phyloP scores from a whole-genome alignment of 768 basidiomycete species.

The Cubamyces lactineus region DNA sequence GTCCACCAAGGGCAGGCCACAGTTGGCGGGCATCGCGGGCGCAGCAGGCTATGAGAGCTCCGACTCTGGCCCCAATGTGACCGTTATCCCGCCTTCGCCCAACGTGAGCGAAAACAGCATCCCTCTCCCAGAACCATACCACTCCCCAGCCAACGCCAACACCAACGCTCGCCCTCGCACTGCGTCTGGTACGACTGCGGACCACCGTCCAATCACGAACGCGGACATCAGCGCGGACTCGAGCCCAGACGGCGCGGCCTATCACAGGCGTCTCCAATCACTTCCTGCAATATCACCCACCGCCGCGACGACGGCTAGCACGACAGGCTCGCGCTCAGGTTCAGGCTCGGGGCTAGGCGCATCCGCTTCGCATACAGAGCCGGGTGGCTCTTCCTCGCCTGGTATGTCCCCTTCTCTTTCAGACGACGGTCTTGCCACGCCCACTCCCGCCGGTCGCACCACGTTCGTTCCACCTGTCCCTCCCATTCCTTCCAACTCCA shows the following conservation, averaged over 20 bases:
- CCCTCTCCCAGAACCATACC: constrained; percentile 14
- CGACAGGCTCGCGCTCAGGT: constrained; percentile 19
- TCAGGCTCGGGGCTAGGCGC: constrained; percentile 7
- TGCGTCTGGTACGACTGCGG: constrained; percentile 10
- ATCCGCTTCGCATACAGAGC: constrained; percentile 1
- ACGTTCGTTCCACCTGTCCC: constrained; percentile 26
- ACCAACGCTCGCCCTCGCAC: constrained; percentile 7
- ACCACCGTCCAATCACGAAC: constrained; percentile 11
- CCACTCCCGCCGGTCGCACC: constrained; percentile 28
- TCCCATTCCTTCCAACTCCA: constrained; percentile 10
- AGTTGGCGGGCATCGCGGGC: not conserved
- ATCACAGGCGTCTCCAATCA: constrained; percentile 22
- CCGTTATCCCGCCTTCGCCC: constrained; percentile 40
- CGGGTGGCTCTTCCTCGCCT: constrained; percentile 7
- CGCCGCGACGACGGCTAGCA: constrained; percentile 12
- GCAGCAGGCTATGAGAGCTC: constrained; percentile 18
- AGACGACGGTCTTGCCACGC: constrained; percentile 31
- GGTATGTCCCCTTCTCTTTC: constrained; percentile 9
- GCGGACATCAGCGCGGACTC: not conserved
- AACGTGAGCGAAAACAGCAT: constrained; percentile 26
- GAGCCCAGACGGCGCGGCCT: constrained; percentile 7
- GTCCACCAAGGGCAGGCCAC: constrained; percentile 6
- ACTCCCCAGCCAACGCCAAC: not conserved
- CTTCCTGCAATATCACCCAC: constrained; percentile 17
- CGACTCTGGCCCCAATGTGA: constrained; percentile 35